A percentile compares a stretch with the other conserved stretches of the same genome.
These are phyloP conservation scores for Fusarium sp. DNA, from an alignment of 2,329 filamentous ascomycete species.

Conservation along the genomic window DNA sequence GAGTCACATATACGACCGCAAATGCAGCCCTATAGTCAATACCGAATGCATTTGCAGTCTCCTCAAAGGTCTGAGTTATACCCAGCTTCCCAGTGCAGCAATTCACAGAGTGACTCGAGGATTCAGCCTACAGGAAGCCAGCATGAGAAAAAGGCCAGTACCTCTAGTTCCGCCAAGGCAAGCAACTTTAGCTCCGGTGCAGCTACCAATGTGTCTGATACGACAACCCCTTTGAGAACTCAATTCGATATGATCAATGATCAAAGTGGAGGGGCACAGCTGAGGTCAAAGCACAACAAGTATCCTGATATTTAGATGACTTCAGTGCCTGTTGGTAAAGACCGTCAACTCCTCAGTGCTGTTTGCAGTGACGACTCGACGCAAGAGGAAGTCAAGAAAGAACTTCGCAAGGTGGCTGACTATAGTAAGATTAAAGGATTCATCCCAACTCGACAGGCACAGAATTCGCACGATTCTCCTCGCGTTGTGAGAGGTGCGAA, in stretches of 20 bases:
- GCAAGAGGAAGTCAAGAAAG: constrained; percentile 6
- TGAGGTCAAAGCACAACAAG: neutral
- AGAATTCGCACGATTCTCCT: constrained; percentile 2
- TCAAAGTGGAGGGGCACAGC: neutral
- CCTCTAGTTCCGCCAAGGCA: neutral
- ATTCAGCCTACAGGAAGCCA: neutral
- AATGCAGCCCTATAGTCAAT: neutral
- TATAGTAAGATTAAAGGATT: constrained; percentile 17
- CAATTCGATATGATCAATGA: constrained; percentile 13
- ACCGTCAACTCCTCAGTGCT: constrained; percentile 5
- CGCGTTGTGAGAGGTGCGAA: neutral
- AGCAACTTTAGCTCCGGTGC: neutral
- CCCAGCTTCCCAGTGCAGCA: neutral
- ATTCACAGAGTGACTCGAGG: neutral
- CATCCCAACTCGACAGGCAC: constrained; percentile 28
- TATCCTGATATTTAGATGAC: constrained; percentile 23
- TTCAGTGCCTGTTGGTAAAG: constrained; percentile 20
- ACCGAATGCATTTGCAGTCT: neutral
- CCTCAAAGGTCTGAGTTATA: neutral
- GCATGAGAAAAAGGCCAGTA: neutral
- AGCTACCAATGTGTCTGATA: neutral
- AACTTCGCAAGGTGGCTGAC: constrained; percentile 11
- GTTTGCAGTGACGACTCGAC: neutral
- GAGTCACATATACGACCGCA: neutral
- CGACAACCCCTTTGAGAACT: neutral